Base-by-base conservation (phyloP, 169 alveolate species). In the Cryptosporidium canis region DNA sequence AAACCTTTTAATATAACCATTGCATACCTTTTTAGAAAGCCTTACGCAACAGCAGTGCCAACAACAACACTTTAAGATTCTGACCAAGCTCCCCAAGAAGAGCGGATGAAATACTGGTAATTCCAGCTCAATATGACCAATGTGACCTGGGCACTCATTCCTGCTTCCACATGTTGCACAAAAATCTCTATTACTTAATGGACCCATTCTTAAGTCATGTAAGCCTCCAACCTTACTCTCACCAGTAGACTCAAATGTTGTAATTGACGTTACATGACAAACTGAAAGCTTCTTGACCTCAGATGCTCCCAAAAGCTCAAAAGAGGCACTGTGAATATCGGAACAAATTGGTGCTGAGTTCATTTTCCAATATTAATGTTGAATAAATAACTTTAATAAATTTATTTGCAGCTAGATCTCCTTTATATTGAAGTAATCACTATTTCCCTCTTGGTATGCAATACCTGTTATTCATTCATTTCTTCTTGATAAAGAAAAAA, bases 171-270 rank as follows among this genome's bases (percentile, higher is more conserved):
- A 98, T 24, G 97, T 93, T 12, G 96, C 91, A 91, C 96, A 92
- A 45, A 92, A 92, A 83, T 94, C 94, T 87, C 95, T 96, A 66
- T 93, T 93, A 37, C 97, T 98, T 33, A 96, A 94, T 0, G 97
- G 97, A 1, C 99, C 99, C 93, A 96, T 92, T 27, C 96, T 90
- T n/a, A 98, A 97, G 90, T 98, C 99, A 72, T 95, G 95, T 21
- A 95, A 85, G 55, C 99, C 96, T 37, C 96, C 96, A 5, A 55
- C 27, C 37, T 77, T 77, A 27, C 77, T 61, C 37, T 77, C 87
- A 12, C 87, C 87, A 43, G 87, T 77, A 31, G 87, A 58, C 45
- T 77, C 87, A 24, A 77, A 77, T 8, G 77, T 56, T 0, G 61
- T 77, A 37, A 65, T 58, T 9, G 87, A 77, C 29, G 72, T 61